Evolutionary conservation across 495 filamentous ascomycete genomes (phyloP), one percentile per base, ranked within the genome.

Genomic region (Tetracladium setigerum): DNA sequence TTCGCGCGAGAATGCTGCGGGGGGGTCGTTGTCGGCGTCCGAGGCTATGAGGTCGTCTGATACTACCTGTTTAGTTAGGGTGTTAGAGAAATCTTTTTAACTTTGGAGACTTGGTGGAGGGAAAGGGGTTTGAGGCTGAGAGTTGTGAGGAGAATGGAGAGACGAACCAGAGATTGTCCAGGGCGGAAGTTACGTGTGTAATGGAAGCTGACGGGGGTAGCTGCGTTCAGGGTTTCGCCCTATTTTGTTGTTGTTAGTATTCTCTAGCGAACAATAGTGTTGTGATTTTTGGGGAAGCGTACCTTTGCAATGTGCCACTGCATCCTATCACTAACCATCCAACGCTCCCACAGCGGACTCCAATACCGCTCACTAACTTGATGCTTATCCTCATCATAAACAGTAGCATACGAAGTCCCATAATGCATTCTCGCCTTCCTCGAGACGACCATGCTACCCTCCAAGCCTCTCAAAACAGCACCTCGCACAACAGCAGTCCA

Each of bases 311-410:
- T 84, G 64, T 86, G 83, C 83, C 83, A 87, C 56, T 86, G 82
- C 83, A 87, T 86, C 39, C 83, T 71, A 63, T 87, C 83, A 45
- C 70, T 77, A 13, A 87, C 81, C 83, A 87, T 87, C 82, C 82
- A 87, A 27, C 83, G 60, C 62, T 87, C 83, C 83, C 83, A 87
- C 31, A 87, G 53, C 11, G 83, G 83, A 46, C 72, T 78, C 83
- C 83, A 87, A 55, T 87, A 87, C 32, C 83, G 62, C 51, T 87
- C 83, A 24, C 62, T 68, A 6, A 84, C 72, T 13, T 72, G 69
- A 57, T 87, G 83, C 49, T 79, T 83, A 44, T 74, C 66, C 52
- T 81, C 82, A 50, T 86, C 82, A 61, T 83, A 87, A 7, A 83
- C 81, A 0, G 83, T 86, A 1, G 83, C 83, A 63, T 86, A 86